Conservation (phyloP, 345 rosid genomes). For the Hibiscus tridactylites region DNA sequence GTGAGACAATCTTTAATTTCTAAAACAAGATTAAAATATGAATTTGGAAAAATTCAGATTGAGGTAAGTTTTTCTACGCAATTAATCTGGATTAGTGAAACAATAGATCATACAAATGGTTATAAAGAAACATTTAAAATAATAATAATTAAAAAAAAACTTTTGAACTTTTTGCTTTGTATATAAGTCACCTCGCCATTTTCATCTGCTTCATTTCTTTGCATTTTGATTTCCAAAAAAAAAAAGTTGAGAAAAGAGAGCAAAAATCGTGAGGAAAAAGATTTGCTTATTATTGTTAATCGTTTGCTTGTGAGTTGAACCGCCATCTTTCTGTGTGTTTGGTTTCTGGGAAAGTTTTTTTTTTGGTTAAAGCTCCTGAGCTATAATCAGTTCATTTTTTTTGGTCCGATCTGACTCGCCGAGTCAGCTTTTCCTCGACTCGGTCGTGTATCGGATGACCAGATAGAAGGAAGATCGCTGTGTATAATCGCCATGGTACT, state of each 20-base stretch:
- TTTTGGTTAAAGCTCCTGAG: background rate
- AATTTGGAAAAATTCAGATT: no score
- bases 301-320: background rate
- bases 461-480: background rate
- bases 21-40: no score
- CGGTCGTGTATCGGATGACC: background rate
- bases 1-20: no score
- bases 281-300: background rate
- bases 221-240: background rate
- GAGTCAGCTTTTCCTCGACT: background rate
- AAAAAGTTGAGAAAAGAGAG: background rate
- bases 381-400: background rate
- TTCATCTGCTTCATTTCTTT: background rate
- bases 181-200: background rate
- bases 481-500: background rate
- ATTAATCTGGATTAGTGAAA: no score
- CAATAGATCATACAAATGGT: no score
- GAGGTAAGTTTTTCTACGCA: no score
- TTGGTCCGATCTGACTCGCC: background rate
- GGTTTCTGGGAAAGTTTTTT: background rate
- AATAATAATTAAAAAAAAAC: background rate
- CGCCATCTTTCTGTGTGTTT: background rate
- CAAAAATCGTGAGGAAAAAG: background rate
- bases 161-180: background rate
- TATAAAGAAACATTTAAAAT: background rate